Base-by-base conservation (phyloP, 2,329 filamentous ascomycete species). In the Byssoonygena ceratinophila region DNA sequence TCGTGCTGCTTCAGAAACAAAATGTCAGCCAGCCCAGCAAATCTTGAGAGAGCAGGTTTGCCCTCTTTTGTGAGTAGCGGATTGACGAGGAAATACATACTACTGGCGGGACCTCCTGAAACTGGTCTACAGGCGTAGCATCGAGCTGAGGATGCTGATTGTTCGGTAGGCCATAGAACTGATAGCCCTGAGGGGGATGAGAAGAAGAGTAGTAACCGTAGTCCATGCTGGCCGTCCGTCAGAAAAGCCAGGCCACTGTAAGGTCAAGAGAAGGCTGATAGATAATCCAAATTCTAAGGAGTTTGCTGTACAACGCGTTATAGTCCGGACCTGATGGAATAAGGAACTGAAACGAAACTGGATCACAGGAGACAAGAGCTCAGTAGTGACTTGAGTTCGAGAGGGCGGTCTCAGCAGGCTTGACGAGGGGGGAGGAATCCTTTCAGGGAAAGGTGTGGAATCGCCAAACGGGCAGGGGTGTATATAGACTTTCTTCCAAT, bases 371-470 rank as follows among this genome's bases (percentile, higher is more conserved):
- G 32, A 25, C 3, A 9, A 12, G 20, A 20, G 5, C 36, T 39
- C 36, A 11, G 20, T 23, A n/a, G n/a, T 16, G 18, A 9, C 14
- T 11, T 44, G 9, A 8, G 6, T 11, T 27, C 40, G 4, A 16
- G 12, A 4, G 23, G 23, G 40, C 40, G 40, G 40, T 5, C 40
- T 44, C 23, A 5, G 20, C 31, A 27, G 44, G 29, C 11, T 32
- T 25, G 9, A 29, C 25, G 25, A 31, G n/a, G 23, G n/a, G 43
- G 43, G 27, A 31, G 5, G 11, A 25, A 16, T 40, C 47, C 27
- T 37, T 43, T 50, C 47, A 50, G 18, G 47, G 47, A 41, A 50
- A 50, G 37, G 47, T 34, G 47, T 50, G 36, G 23, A 32, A 50
- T 47, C 12, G 45, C 29, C n/a, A 32, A 34, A 32, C 47, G 25